phyloP scores from a whole-genome alignment of 441 rosid species.

The Populus tomentosa region DNA sequence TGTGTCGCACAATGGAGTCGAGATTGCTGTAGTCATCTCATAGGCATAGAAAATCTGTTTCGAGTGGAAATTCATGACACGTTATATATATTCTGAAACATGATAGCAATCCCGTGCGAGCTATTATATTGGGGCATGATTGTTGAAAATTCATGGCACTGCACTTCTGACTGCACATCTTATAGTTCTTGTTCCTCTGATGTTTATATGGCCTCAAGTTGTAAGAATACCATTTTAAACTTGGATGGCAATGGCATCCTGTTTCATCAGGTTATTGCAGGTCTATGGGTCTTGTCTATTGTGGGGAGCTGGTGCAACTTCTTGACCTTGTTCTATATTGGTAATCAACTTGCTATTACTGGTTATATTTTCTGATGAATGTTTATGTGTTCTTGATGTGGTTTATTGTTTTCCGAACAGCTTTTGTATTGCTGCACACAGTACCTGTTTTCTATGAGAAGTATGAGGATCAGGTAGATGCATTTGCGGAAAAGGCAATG shows the following conservation, averaged over 20 bases:
- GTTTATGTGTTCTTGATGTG: neutral
- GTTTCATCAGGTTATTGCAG: slow-evolving; percentile 54
- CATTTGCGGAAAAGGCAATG: slow-evolving; percentile 65
- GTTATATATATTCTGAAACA: neutral
- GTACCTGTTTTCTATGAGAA: slow-evolving; percentile 75
- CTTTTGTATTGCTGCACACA: slow-evolving; percentile 60
- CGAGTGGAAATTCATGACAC: neutral
- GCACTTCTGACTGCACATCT: neutral
- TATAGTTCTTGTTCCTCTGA: neutral
- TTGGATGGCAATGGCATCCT: neutral
- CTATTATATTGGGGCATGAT: neutral
- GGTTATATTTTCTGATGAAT: neutral
- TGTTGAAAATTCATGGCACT: neutral
- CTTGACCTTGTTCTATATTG: slow-evolving; percentile 71
- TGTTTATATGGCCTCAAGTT: neutral
- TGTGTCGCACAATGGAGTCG: neutral
- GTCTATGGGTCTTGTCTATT: slow-evolving; percentile 69
- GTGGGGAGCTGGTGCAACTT: slow-evolving; percentile 75
- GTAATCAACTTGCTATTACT: slow-evolving; percentile 27
- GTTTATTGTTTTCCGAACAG: slow-evolving; percentile 32
- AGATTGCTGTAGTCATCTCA: neutral
- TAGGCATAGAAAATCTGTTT: neutral
- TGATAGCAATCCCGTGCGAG: neutral
- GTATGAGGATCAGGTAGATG: slow-evolving; percentile 69
- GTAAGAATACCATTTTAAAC: neutral